Evolutionary conservation across 1,284 basidiomycete genomes (phyloP), one percentile per base, ranked within the genome.

Genomic region (Vanrija pseudolonga): DNA sequence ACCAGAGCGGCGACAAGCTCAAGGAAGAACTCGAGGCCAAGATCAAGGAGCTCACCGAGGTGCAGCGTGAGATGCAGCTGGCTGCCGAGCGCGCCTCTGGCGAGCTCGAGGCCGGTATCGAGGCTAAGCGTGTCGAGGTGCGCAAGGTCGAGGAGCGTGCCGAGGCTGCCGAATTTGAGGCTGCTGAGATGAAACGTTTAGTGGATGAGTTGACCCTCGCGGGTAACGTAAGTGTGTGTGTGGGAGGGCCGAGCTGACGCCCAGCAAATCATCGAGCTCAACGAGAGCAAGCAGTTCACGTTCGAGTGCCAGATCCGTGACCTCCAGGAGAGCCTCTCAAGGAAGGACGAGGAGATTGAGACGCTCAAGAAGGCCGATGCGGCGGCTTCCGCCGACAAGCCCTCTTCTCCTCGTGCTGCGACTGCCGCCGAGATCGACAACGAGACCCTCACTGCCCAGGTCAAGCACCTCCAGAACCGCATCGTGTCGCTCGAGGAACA

Each of bases 351-450:
- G 14, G 53, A 53, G 36, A 26, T 48, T 3, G 44, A 28, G 28
- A 28, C 45, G 49, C 52, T 17, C 46, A 45, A 44, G 39, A 28
- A 49, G 42, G 50, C 55, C 19, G 38, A 55, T 18, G 48, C 50
- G 24, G 56, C 55, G 8, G 48, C 59, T 12, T n/a, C n/a, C n/a
- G 24, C 32, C 6, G 44, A 28, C 8, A 40, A 50, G 32, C 32
- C 32, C 4, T 32, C 32, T 2, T 32, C 32, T 32, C 74, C 20
- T 28, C 78, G 78, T 11, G 78, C 79, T 47, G 71, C 80, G 12
- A 82, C 84, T 3, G 84, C 91, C 0, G 83, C 86, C 1, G 85
- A 92, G 67, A 97, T 98, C 66, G 93, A 98, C 76, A 95, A 95
- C 67, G 92, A 97, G 73, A 86, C 85, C 22, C 82, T 96, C 26